Base-by-base conservation (phyloP, 2,329 filamentous ascomycete species). In the Arthrobotrys sinensis region DNA sequence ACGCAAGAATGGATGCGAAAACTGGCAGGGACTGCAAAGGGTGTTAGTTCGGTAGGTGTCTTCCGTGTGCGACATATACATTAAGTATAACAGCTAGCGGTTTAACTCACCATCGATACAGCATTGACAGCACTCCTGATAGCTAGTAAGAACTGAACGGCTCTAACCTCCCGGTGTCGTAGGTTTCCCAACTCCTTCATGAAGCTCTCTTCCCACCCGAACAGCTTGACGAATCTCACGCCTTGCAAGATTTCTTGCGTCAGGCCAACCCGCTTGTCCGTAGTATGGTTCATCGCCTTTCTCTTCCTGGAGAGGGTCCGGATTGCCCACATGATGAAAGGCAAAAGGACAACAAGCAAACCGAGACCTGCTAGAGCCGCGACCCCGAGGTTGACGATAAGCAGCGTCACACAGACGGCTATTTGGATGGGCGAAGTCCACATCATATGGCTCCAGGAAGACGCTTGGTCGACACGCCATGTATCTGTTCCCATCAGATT, bases 401-500 rank as follows among this genome's bases (percentile, higher is more conserved):
- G 88, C 14, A 95, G 98, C 4, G 94, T 84, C 93, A 99, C 97
- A 86, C 96, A 99, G 43, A 99, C 89, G 36, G 90, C 88, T 82
- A 99, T 98, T 84, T 99, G 96, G 85, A 98, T 97, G 1, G 96
- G 96, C 1, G 96, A 94, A 46, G 94, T 97, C 94, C 96, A 97
- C 11, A 96, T 86, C 84, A 98, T 95, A 83, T 97, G 94, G 16
- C 93, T 93, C 84, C 96, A 99, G 83, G 99, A 96, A 1, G 95
- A 93, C 72, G 99, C 87, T 85, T 81, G 80, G 77, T 82, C 97
- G 93, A 99, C 88, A 80, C 96, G 91, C 85, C 99, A 96, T 14
- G 95, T 95, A 84, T 99, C 96, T 8, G 99, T 95, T 60, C 96
- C 95, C 95, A 99, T 99, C 85, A 97, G 96, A 84, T 99, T 99